phyloP scores from a whole-genome alignment of 2,329 filamentous ascomycete species.

The Pseudonectria buxi region DNA sequence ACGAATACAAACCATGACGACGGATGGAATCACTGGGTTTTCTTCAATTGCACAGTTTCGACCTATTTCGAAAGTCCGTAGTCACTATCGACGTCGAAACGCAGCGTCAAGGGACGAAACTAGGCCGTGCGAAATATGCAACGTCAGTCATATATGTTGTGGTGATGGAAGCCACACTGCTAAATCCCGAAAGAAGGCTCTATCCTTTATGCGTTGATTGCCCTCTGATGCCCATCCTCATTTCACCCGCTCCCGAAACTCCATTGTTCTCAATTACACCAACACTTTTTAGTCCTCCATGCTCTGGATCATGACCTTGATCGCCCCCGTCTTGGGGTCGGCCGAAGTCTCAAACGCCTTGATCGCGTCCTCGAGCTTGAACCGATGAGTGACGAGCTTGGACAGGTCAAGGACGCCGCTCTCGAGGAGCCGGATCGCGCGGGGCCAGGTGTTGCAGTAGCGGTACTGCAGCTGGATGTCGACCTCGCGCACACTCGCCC shows the following conservation, averaged over 20 bases:
- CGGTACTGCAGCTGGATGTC: slow-evolving; percentile 96
- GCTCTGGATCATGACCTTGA: slow-evolving; percentile 93
- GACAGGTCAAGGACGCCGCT: slow-evolving; percentile 76
- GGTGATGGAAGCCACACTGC: too few relatives aligned
- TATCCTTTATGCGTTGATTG: slow-evolving; percentile 4
- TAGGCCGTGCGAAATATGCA: background rate
- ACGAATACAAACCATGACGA: too few relatives aligned
- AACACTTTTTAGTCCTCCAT: slow-evolving; percentile 34
- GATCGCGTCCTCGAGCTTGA: slow-evolving; percentile 75
- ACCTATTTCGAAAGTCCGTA: too few relatives aligned
- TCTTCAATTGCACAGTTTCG: too few relatives aligned
- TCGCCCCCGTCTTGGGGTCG: slow-evolving; percentile 86
- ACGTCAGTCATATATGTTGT: background rate
- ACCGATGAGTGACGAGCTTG: slow-evolving; percentile 83
- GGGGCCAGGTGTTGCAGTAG: slow-evolving; percentile 93
- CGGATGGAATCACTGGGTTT: too few relatives aligned
- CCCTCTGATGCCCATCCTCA: too few relatives aligned
- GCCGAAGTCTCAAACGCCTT: slow-evolving; percentile 86
- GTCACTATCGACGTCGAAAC: too few relatives aligned
- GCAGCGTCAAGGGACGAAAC: too few relatives aligned
- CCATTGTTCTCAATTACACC: slow-evolving; percentile 7
- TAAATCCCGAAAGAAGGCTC: background rate
- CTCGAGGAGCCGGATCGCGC: slow-evolving; percentile 81
- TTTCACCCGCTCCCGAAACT: too few relatives aligned
- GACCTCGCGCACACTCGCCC: slow-evolving; percentile 81